phyloP scores from a whole-genome alignment of 371 early-diverging fungal genomes.

The Paraphysoderma sedebokerense region DNA sequence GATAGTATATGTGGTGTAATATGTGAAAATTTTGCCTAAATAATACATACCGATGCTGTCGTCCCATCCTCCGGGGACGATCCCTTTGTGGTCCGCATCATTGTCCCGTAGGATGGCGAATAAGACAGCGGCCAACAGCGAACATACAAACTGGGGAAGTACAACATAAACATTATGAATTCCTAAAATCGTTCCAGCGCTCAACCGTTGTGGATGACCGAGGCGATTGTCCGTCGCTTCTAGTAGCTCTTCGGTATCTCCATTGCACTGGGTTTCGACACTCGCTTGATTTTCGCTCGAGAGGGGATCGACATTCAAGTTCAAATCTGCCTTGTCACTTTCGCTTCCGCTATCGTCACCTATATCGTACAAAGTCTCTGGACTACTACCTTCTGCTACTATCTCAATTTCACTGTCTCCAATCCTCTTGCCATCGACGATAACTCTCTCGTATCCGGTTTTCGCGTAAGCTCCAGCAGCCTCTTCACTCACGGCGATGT shows the following conservation, averaged over 20 bases:
- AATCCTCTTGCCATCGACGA: too few species aligned
- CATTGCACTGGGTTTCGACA: too few species aligned
- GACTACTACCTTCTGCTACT: too few species aligned
- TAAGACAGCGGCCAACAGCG: constrained; percentile 48
- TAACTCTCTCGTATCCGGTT: too few species aligned
- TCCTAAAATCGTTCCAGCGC: constrained; percentile 71
- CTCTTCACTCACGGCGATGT: constrained; percentile 17
- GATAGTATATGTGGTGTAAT: too few species aligned
- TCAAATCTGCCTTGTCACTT: too few species aligned
- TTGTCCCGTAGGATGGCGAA: constrained; percentile 30
- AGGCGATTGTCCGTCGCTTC: background rate
- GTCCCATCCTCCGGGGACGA: background rate
- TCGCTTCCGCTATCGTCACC: too few species aligned
- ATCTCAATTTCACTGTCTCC: too few species aligned
- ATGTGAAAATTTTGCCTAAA: background rate
- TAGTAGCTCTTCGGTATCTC: too few species aligned
- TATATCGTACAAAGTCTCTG: background rate
- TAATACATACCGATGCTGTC: background rate
- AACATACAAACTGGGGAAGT: constrained; percentile 74
- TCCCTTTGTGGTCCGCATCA: background rate
- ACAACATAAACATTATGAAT: constrained; percentile 91
- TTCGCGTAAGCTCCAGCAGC: constrained; percentile 1
- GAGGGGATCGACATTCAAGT: too few species aligned
- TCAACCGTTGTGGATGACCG: constrained; percentile 2
- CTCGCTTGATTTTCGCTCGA: too few species aligned